These are phyloP conservation scores for Nowakowskiella sp. DNA, from an alignment of 192 early-diverging fungal species.

Conservation along the genomic window DNA sequence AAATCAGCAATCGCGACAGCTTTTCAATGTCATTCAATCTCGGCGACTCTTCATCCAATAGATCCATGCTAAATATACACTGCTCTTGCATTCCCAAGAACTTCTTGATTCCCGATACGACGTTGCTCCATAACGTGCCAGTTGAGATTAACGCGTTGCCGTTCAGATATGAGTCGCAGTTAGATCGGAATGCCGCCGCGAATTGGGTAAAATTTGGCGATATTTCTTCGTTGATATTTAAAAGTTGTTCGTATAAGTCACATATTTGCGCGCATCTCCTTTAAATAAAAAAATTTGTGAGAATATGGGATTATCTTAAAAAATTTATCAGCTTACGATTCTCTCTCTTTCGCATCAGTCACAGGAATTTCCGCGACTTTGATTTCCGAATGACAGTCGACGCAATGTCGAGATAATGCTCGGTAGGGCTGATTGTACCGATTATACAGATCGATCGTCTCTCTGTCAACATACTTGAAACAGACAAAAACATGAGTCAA, in stretches of 20 bases:
- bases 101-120: no score
- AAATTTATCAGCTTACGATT: background rate
- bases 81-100: no score
- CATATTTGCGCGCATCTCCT: no score
- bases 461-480: constrained; percentile 11
- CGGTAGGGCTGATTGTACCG: constrained; percentile 19
- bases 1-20: background rate
- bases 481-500: background rate
- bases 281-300: no score
- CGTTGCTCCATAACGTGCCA: no score
- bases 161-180: background rate
- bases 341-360: background rate
- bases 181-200: background rate
- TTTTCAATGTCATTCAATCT: background rate
- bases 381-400: constrained; percentile 6
- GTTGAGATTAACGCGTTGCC: no score
- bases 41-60: background rate
- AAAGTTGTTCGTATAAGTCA: no score
- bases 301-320: background rate
- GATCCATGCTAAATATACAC: no score
- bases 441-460: constrained; percentile 10
- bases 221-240: no score
- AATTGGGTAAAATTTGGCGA: no score
- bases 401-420: constrained; percentile 7
- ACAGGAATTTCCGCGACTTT: background rate